A percentile compares a stretch with the other conserved stretches of the same genome.
These are phyloP conservation scores for Scedosporium minutisporum DNA, from an alignment of 2,329 filamentous ascomycete genomes.

Conservation along the genomic window DNA sequence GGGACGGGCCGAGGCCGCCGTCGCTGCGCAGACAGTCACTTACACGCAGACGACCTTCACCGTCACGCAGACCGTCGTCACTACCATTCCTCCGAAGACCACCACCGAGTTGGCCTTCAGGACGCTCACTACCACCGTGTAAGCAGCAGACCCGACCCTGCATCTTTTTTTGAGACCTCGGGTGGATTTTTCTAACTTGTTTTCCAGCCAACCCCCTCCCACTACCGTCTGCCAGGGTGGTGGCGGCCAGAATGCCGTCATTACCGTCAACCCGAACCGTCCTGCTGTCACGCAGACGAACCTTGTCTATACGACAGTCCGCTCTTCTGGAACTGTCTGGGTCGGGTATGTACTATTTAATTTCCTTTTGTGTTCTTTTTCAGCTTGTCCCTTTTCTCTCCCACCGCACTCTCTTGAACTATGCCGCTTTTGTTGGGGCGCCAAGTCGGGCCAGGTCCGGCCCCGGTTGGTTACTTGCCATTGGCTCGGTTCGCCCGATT, in stretches of 20 bases:
- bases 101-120: slow-evolving; percentile 23
- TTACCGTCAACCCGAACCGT: slow-evolving; percentile 20
- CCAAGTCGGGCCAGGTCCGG: not conserved
- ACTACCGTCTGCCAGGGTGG: slow-evolving; percentile 22
- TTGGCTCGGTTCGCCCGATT: not conserved
- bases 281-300: slow-evolving; percentile 23
- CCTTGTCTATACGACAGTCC: slow-evolving; percentile 23
- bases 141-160: not conserved
- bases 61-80: slow-evolving; percentile 24
- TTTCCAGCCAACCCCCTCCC: slow-evolving; percentile 18
- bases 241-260: slow-evolving; percentile 15
- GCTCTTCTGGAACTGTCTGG: slow-evolving; percentile 23
- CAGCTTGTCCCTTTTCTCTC: not conserved
- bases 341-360: slow-evolving; percentile 20
- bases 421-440: not conserved
- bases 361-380: not conserved
- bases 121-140: slow-evolving; percentile 21
- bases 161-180: not conserved
- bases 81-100: slow-evolving; percentile 21
- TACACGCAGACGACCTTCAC: slow-evolving; percentile 25
- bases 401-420: not conserved
- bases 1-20: slow-evolving; percentile 12
- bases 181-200: not conserved
- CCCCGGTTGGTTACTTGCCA: not conserved
- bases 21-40: slow-evolving; percentile 24